phyloP scores from a whole-genome alignment of 2,329 filamentous ascomycete genomes.

The Atkinsonella hypoxylon region DNA sequence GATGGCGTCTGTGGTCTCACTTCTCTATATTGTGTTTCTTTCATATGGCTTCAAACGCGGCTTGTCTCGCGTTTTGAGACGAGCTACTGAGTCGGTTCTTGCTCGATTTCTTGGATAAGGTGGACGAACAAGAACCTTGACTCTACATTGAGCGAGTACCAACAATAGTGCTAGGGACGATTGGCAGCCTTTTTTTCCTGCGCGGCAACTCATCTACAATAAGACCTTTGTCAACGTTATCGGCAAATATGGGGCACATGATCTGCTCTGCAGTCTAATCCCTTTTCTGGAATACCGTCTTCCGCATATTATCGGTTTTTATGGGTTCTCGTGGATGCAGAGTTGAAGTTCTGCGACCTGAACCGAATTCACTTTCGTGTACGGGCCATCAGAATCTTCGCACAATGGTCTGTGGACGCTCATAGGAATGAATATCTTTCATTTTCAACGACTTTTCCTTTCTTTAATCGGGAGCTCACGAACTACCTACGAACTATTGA shows the following conservation, averaged over 20 bases:
- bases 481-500: conserved; percentile 20
- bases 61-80: background rate
- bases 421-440: conserved; percentile 16
- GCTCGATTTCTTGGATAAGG: background rate
- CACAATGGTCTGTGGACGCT: conserved; percentile 1
- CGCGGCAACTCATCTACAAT: background rate
- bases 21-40: background rate
- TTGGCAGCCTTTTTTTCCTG: background rate
- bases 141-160: background rate
- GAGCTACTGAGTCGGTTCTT: background rate
- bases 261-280: background rate
- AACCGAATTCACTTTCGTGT: background rate
- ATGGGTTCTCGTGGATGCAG: background rate
- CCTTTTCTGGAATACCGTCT: background rate
- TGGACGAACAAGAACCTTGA: background rate
- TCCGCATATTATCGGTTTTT: background rate
- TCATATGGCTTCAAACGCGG: background rate
- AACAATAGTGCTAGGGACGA: background rate
- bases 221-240: too few relatives aligned
- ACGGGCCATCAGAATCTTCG: background rate
- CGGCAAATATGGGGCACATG: background rate
- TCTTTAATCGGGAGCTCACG: conserved; percentile 18
- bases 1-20: conserved; percentile 3
- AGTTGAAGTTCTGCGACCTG: background rate
- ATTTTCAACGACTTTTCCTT: conserved; percentile 12